Evolutionary conservation across 2,329 filamentous ascomycete genomes (phyloP), one percentile per base, ranked within the genome.

Genomic region (Lachnellula arida): DNA sequence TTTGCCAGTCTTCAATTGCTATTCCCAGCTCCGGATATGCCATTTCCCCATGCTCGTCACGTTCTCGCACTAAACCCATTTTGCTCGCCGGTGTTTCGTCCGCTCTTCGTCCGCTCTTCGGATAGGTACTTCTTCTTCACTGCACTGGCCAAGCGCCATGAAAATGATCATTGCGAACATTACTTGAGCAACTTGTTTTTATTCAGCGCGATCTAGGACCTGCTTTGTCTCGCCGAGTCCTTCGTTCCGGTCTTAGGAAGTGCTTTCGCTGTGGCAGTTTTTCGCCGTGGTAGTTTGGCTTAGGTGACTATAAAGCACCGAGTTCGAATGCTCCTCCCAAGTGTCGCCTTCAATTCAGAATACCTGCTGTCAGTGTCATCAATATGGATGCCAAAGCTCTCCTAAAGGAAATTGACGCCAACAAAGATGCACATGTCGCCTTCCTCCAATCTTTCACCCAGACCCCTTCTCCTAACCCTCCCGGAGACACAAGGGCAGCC

Each of bases 391-490:
- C 28, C 19, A 39, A 60, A 46, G 55, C 61, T 11, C 60, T 71
- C 15, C 55, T 70, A 6, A 49, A 57, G 5, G 58, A 62, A 6
- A 62, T 71, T 22, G 60, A 70, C 14, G 51, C 62, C 5, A 65
- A 71, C 15, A 54, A 53, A 22, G 60, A 11, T 5, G 7, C 19
- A 65, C 69, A 71, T 48, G 57, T 71, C 37, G 40, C 53, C 14
- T 64, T 72, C 37, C 64, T 74, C 3, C 70, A 72, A 63, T 44
- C 53, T 4, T 65, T 74, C 23, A 67, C 71, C 12, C 70, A 66
- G 50, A 68, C 68, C 1, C 67, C 71, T 15, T 73, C 70, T 1
- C 68, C 73, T 1, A 74, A 73, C 51, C 72, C 72, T 11, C 72
- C 72, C 22, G 73, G 72, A 12, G 66, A 73, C 48, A 75, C 72